These are phyloP conservation scores for Lyophyllum atratum DNA, from an alignment of 768 basidiomycete species.

Conservation along the genomic window DNA sequence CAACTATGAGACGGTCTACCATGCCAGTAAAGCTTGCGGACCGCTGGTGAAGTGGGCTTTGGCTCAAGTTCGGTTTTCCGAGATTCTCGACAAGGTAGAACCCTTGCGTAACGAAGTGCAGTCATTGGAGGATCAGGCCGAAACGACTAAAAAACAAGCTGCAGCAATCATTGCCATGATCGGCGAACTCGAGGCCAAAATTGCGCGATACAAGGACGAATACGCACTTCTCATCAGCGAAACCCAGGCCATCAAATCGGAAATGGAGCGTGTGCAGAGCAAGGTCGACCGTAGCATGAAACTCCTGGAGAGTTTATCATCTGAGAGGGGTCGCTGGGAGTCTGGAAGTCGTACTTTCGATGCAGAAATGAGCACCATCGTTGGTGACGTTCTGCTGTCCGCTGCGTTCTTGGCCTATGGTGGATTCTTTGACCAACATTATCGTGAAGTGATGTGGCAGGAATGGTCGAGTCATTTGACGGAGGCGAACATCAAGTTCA, in stretches of 20 bases:
- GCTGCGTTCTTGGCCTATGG: constrained; percentile 96
- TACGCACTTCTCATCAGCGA: constrained; percentile 96
- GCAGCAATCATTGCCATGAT: constrained; percentile 89
- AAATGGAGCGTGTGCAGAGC: constrained; percentile 97
- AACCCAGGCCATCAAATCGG: constrained; percentile 93
- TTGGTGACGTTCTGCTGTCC: constrained; percentile 94
- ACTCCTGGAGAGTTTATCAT: constrained; percentile 89
- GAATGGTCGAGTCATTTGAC: constrained; percentile 89
- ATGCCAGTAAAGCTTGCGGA: constrained; percentile 95
- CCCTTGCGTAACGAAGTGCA: constrained; percentile 95
- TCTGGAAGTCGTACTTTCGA: constrained; percentile 94
- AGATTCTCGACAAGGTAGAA: constrained; percentile 96
- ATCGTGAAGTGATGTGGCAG: constrained; percentile 96
- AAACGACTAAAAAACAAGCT: constrained; percentile 94
- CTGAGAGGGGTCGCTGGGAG: constrained; percentile 94
- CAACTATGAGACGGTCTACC: constrained; percentile 94
- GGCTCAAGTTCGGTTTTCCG: constrained; percentile 95
- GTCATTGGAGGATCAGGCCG: constrained; percentile 89
- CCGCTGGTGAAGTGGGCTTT: constrained; percentile 98
- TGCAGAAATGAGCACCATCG: constrained; percentile 97
- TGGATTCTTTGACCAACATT: constrained; percentile 98
- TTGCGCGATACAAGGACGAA: constrained; percentile 93
- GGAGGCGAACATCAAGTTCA: constrained; percentile 91
- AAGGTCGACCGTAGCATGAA: constrained; percentile 98
- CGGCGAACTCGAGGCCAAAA: constrained; percentile 88